phyloP scores from a whole-genome alignment of 768 basidiomycete species.

The Rhizopogon vulgaris region DNA sequence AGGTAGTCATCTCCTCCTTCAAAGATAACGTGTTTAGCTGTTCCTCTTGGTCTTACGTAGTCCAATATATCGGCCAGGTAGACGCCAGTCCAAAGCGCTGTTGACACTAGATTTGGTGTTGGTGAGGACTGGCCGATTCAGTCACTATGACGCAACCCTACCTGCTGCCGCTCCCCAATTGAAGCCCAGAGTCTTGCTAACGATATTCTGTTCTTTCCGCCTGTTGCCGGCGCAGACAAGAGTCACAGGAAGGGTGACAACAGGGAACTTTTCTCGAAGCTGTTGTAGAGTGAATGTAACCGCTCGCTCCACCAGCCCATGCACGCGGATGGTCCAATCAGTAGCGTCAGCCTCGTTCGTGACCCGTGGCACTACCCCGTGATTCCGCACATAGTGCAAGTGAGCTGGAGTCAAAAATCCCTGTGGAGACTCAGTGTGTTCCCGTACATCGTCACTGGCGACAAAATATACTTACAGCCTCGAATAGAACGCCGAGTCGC shows the following conservation, averaged over 20 bases:
- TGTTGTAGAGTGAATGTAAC: slow-evolving; percentile 37
- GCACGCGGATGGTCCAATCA: slow-evolving; percentile 42
- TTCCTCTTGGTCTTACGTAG: slow-evolving; percentile 32
- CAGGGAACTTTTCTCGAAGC: slow-evolving; percentile 38
- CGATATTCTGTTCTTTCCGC: slow-evolving; percentile 60
- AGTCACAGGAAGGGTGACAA: slow-evolving; percentile 55
- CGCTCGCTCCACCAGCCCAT: slow-evolving; percentile 30
- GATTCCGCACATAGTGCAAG: slow-evolving; percentile 57
- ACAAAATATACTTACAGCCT: slow-evolving; percentile 20
- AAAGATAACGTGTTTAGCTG: slow-evolving; percentile 48
- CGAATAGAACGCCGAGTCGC: slow-evolving; percentile 35
- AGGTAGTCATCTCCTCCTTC: slow-evolving; percentile 53
- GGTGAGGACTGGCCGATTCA: slow-evolving; percentile 4
- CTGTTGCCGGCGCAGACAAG: slow-evolving; percentile 62
- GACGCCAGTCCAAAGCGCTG: slow-evolving; percentile 57
- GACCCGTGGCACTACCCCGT: slow-evolving; percentile 53
- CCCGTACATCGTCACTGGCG: too few species aligned
- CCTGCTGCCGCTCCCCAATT: slow-evolving; percentile 46
- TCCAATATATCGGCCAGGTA: slow-evolving; percentile 51
- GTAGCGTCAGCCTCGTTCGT: slow-evolving; percentile 24
- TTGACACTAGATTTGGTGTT: slow-evolving; percentile 28
- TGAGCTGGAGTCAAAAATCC: slow-evolving; percentile 53
- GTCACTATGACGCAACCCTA: slow-evolving; percentile 8
- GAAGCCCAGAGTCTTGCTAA: slow-evolving; percentile 51
- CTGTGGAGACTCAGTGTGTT: slow-evolving; percentile 7